Conservation (phyloP, 352 stramenopile genomes). For the Paralagenidium karlingii region DNA sequence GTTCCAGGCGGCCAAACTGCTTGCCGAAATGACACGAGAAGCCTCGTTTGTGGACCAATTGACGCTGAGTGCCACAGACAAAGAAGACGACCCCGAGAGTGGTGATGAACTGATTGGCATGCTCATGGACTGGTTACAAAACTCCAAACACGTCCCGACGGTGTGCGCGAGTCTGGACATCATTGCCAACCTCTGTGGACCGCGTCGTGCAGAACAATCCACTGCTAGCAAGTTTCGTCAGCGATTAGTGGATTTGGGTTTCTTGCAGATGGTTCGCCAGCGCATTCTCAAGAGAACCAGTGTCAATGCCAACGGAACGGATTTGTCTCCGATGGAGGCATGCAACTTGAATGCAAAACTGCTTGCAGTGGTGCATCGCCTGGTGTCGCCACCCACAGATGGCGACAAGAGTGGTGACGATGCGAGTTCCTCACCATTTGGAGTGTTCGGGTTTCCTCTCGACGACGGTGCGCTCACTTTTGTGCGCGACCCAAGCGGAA, state of each 20-base stretch:
- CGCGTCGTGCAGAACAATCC: slow-evolving; percentile 16
- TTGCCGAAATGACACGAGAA: slow-evolving; percentile 26
- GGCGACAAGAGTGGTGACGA: no score
- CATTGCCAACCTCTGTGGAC: slow-evolving; percentile 23
- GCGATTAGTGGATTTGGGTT: slow-evolving; percentile 20
- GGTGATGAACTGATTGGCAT: no score
- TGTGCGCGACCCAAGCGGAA: slow-evolving; percentile 25
- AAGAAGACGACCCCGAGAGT: no score
- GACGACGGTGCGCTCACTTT: slow-evolving; percentile 51
- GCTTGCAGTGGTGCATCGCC: slow-evolving; percentile 28
- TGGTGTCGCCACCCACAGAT: slow-evolving; percentile 13
- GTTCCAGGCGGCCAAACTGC: slow-evolving; percentile 24
- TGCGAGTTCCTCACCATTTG: no score
- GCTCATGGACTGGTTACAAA: slow-evolving; percentile 31
- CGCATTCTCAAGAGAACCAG: slow-evolving; percentile 17
- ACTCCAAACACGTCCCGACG: slow-evolving; percentile 14
- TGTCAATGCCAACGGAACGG: no score
- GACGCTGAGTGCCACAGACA: no score
- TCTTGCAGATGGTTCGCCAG: slow-evolving; percentile 24
- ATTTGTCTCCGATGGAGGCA: slow-evolving; percentile 15
- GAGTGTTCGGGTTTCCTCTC: slow-evolving; percentile 30
- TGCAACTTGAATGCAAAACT: slow-evolving; percentile 31
- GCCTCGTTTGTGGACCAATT: slow-evolving; percentile 4
- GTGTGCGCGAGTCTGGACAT: slow-evolving; percentile 25
- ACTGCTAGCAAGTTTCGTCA: slow-evolving; percentile 15